These are phyloP conservation scores for Triticum monococcum DNA, from an alignment of 176 grass and related monocot genomes.

Conservation along the genomic window DNA sequence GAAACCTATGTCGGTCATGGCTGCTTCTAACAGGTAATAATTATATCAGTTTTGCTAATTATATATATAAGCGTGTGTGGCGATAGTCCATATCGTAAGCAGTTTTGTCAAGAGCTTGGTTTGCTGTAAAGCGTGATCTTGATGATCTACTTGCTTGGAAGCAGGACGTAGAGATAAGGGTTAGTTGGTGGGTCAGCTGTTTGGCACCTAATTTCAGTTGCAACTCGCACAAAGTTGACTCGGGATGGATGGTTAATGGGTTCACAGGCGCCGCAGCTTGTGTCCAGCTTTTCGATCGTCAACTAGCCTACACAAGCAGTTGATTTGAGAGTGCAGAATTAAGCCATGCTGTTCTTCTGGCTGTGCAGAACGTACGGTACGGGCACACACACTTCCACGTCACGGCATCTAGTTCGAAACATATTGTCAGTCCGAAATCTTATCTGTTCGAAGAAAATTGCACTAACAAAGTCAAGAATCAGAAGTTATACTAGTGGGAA, in stretches of 20 bases:
- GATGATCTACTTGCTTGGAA: not conserved
- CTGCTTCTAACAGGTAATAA: not conserved
- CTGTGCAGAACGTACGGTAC: not conserved
- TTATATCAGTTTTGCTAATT: not conserved
- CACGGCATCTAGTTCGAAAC: not conserved
- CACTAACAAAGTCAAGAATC: not conserved
- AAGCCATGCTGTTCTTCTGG: not conserved
- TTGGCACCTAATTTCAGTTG: not conserved
- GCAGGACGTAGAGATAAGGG: not conserved
- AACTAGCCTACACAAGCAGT: not conserved
- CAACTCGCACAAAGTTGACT: conserved; percentile 12
- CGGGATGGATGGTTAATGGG: not conserved
- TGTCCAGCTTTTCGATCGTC: not conserved
- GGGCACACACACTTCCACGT: not conserved
- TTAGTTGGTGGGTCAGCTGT: not conserved
- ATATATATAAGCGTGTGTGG: not conserved
- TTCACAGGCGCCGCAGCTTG: not conserved
- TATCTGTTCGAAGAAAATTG: not conserved
- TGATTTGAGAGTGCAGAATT: not conserved
- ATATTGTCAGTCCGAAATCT: not conserved
- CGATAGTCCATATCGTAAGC: not conserved
- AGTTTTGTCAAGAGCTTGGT: not conserved
- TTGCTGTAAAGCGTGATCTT: not conserved
- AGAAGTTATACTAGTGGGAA: not conserved
- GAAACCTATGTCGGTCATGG: not conserved